These are phyloP conservation scores for Boletus eberwhitei DNA, from an alignment of 768 basidiomycete species.

Conservation along the genomic window DNA sequence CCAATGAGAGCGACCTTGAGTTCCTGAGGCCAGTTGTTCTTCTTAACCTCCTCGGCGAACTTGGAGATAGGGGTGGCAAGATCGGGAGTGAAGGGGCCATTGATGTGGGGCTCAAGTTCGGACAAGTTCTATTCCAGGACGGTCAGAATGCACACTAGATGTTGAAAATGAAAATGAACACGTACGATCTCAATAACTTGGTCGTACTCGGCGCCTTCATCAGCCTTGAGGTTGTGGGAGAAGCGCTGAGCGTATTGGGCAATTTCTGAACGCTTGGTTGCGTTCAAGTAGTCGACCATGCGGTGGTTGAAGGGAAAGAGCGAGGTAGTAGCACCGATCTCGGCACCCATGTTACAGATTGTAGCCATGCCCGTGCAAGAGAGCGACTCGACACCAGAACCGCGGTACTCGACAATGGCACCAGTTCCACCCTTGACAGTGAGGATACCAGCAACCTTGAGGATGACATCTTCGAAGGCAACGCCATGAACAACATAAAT, in stretches of 20 bases:
- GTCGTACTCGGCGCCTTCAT: conserved; percentile 90
- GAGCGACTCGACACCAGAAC: conserved; percentile 91
- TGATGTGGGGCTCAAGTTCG: conserved; percentile 98
- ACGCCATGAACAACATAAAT: conserved; percentile 8
- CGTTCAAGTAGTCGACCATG: conserved; percentile 90
- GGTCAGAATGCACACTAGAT: not conserved
- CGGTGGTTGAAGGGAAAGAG: conserved; percentile 98
- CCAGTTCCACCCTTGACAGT: conserved; percentile 99
- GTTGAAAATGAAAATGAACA: conserved; percentile 5
- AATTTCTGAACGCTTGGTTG: conserved; percentile 89
- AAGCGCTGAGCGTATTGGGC: conserved; percentile 87
- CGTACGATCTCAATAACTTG: conserved; percentile 86
- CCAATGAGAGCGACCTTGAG: conserved; percentile 97
- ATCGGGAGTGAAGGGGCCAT: conserved; percentile 99
- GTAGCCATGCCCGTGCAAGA: conserved; percentile 99
- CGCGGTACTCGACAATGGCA: conserved; percentile 96
- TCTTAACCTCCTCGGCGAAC: conserved; percentile 87
- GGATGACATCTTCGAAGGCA: conserved; percentile 74
- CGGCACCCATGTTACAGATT: conserved; percentile 99
- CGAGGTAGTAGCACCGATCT: conserved; percentile 98
- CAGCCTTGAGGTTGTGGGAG: conserved; percentile 85
- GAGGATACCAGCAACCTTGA: conserved; percentile 98
- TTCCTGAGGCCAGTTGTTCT: conserved; percentile 95
- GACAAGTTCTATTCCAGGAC: conserved; percentile 67
- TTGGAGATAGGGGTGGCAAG: conserved; percentile 97